Evolutionary conservation across 2,329 filamentous ascomycete species (phyloP).

Genomic region (Emericellopsis atlantica): DNA sequence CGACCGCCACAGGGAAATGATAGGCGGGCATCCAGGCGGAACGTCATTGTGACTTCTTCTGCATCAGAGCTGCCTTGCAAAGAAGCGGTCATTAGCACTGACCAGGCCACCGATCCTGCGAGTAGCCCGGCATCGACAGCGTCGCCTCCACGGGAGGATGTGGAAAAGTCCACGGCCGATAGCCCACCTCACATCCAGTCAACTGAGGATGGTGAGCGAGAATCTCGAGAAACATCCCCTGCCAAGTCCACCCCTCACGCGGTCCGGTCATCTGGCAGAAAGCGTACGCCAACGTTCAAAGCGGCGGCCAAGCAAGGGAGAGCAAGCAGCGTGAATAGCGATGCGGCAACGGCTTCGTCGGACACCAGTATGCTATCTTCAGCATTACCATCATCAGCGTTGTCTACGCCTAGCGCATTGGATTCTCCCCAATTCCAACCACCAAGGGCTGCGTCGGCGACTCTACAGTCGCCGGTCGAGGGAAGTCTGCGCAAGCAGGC

Average conservation of each 20-base stretch:
- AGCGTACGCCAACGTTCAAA: not conserved
- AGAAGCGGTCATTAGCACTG: not conserved
- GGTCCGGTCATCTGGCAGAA: no score
- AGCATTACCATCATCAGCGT: not conserved
- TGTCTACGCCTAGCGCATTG: not conserved
- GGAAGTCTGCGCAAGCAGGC: not conserved
- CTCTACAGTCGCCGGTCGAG: not conserved
- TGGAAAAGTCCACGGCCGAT: not conserved
- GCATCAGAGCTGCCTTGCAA: conserved; percentile 7
- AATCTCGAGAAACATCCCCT: no score
- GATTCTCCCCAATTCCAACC: no score
- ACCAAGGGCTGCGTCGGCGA: not conserved
- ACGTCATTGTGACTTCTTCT: conserved; percentile 16
- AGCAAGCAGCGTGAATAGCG: not conserved
- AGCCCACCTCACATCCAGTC: not conserved
- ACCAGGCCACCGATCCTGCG: not conserved
- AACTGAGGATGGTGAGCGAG: no score
- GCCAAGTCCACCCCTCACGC: no score
- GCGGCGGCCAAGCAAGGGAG: not conserved
- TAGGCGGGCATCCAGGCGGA: conserved; percentile 8
- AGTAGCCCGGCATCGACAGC: not conserved
- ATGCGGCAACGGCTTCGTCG: not conserved
- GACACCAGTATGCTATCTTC: not conserved
- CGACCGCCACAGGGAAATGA: conserved; percentile 9
- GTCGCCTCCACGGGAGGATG: not conserved